Evolutionary conservation across 805 yeast genomes (phyloP).

Genomic region (Isabelozyma gotoi): DNA sequence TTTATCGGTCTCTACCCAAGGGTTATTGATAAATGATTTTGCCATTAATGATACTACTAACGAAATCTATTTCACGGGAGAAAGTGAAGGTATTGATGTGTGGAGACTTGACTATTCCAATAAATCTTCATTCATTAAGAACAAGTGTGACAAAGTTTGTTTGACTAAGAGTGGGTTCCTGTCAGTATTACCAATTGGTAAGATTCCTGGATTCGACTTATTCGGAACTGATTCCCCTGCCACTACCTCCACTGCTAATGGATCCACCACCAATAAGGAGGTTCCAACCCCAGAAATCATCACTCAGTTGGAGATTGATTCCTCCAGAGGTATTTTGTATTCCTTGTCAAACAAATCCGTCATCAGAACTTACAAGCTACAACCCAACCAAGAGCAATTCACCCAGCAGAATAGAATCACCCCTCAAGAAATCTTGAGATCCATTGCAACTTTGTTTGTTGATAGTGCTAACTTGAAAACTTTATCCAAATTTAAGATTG

Average conservation of each 20-base stretch:
- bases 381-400: constrained; percentile 39
- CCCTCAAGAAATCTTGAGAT: constrained; percentile 47
- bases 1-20: constrained; percentile 75
- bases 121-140: constrained; percentile 82
- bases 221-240: constrained; percentile 18
- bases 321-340: constrained; percentile 73
- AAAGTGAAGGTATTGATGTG: constrained; percentile 70
- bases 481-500: constrained; percentile 52
- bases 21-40: constrained; percentile 68
- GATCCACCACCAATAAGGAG: constrained; percentile 4
- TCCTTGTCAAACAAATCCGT: constrained; percentile 79
- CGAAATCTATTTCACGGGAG: constrained; percentile 83
- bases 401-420: constrained; percentile 36
- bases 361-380: constrained; percentile 74
- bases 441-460: constrained; percentile 50
- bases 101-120: constrained; percentile 88
- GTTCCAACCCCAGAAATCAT: constrained; percentile 51
- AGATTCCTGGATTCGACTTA: constrained; percentile 32
- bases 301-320: constrained; percentile 69
- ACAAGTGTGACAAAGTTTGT: constrained; percentile 80
- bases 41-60: constrained; percentile 61
- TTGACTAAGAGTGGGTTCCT: constrained; percentile 63
- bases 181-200: constrained; percentile 35
- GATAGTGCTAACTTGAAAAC: constrained; percentile 56
- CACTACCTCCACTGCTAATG: constrained; percentile 9